phyloP scores from a whole-genome alignment of 495 filamentous ascomycete genomes.

The Trichocladium antarcticum region DNA sequence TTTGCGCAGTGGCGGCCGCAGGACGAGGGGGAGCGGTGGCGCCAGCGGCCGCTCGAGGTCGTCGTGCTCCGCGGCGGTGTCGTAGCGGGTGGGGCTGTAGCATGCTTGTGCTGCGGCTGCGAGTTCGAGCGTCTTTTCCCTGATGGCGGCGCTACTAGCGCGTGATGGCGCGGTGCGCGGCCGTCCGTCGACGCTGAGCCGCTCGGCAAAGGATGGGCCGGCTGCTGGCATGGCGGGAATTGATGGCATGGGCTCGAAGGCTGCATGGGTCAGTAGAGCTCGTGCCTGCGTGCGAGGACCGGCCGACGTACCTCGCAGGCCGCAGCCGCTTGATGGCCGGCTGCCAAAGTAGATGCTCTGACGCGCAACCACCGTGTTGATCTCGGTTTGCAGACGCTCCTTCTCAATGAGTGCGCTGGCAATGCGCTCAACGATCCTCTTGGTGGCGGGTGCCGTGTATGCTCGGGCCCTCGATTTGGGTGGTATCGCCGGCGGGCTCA shows the following conservation, averaged over 20 bases:
- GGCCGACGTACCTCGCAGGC: constrained; percentile 10
- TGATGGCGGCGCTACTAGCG: constrained; percentile 6
- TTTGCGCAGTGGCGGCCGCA: constrained; percentile 41
- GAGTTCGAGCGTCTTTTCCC: constrained; percentile 14
- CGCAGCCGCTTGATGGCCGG: constrained; percentile 37
- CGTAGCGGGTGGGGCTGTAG: neutral
- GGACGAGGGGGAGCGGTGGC: constrained; percentile 42
- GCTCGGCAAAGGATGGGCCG: constrained; percentile 41
- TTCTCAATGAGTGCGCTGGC: constrained; percentile 43
- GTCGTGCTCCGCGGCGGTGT: neutral
- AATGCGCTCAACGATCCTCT: constrained; percentile 39
- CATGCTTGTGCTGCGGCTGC: constrained; percentile 13
- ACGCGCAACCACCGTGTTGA: constrained; percentile 43
- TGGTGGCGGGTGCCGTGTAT: constrained; percentile 27
- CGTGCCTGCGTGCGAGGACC: neutral
- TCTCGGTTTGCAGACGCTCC: constrained; percentile 41
- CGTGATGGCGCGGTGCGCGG: constrained; percentile 27
- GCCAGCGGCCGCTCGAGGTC: constrained; percentile 32
- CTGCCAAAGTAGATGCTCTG: constrained; percentile 42
- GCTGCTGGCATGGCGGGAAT: constrained; percentile 38
- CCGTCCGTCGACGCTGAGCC: constrained; percentile 31
- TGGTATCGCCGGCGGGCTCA: constrained; percentile 20
- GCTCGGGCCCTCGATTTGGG: constrained; percentile 26
- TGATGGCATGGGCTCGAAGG: constrained; percentile 36
- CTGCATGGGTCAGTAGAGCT: constrained; percentile 17